Percentiles rank a stretch among this genome's conserved stretches.
Conservation (phyloP, 371 early-diverging fungal genomes). For the Actinomortierella ambigua region DNA sequence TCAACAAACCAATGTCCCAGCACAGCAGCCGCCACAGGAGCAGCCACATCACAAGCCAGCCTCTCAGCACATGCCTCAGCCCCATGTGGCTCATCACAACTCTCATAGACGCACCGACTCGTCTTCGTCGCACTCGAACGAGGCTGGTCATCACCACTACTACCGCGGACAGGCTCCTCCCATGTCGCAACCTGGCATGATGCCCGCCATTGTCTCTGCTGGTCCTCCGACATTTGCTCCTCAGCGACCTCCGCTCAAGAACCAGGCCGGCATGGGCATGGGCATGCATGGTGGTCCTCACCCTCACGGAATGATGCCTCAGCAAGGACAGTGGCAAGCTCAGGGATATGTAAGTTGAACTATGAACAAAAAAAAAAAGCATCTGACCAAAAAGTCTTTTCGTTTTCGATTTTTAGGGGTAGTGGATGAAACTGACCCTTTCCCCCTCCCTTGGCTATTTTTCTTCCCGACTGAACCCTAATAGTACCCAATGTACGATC, state of each 20-base stretch:
- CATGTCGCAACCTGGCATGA: slow-evolving; percentile 27
- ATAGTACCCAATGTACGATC: too few relatives aligned
- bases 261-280: slow-evolving; percentile 24
- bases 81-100: slow-evolving; percentile 19
- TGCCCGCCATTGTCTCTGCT: slow-evolving; percentile 16
- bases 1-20: slow-evolving; percentile 14
- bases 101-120: slow-evolving; percentile 44
- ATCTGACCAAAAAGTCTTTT: neutral
- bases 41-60: slow-evolving; percentile 18
- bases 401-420: neutral
- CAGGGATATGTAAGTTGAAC: slow-evolving; percentile 21
- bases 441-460: too few relatives aligned
- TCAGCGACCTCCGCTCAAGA: slow-evolving; percentile 30
- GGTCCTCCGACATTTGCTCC: slow-evolving; percentile 7
- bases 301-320: slow-evolving; percentile 1
- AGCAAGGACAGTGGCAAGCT: slow-evolving; percentile 2
- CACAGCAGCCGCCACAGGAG: neutral
- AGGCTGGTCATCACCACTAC: slow-evolving; percentile 11
- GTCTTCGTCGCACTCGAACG: slow-evolving; percentile 31
- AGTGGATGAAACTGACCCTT: neutral
- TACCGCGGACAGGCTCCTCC: slow-evolving; percentile 35
- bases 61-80: slow-evolving; percentile 20
- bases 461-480: too few relatives aligned
- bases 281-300: slow-evolving; percentile 30
- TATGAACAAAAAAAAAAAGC: neutral